A percentile compares a stretch with the other conserved stretches of the same genome.
Evolutionary conservation across 768 basidiomycete genomes (phyloP).

Genomic region (Omphalotus guepiniiformis): DNA sequence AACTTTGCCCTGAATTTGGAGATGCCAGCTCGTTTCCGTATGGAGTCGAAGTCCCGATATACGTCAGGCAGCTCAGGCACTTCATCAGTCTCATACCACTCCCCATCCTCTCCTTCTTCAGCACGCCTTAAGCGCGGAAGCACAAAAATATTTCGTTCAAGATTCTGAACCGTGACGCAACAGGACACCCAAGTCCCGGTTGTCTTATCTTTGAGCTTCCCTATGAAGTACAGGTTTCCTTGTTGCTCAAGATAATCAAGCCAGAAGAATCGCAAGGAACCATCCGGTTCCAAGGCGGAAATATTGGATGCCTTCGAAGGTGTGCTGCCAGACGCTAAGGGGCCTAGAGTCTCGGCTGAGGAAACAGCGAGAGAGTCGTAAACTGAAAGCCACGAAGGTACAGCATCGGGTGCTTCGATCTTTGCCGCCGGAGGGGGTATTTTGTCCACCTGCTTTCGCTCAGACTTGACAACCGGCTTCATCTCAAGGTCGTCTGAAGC

Average conservation of each 20-base stretch:
- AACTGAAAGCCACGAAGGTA: slow-evolving; percentile 68
- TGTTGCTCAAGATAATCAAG: slow-evolving; percentile 88
- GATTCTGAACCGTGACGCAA: slow-evolving; percentile 78
- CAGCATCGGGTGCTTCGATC: slow-evolving; percentile 42
- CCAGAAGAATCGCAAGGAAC: slow-evolving; percentile 91
- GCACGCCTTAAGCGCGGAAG: slow-evolving; percentile 70
- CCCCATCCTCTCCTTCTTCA: slow-evolving; percentile 52
- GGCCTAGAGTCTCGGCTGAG: slow-evolving; percentile 57
- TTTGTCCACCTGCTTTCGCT: slow-evolving; percentile 24
- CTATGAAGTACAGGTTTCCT: slow-evolving; percentile 83
- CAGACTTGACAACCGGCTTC: slow-evolving; percentile 30
- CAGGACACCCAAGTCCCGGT: slow-evolving; percentile 73
- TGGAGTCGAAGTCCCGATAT: slow-evolving; percentile 75
- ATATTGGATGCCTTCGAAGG: slow-evolving; percentile 35
- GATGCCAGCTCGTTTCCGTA: slow-evolving; percentile 69
- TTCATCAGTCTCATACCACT: slow-evolving; percentile 68
- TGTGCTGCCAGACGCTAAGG: slow-evolving; percentile 30
- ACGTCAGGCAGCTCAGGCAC: slow-evolving; percentile 70
- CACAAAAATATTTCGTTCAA: slow-evolving; percentile 89
- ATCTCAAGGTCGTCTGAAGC: slow-evolving; percentile 49
- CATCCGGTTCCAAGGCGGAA: slow-evolving; percentile 76
- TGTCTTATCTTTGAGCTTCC: slow-evolving; percentile 82
- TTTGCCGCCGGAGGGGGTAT: slow-evolving; percentile 17
- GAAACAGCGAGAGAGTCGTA: slow-evolving; percentile 68
- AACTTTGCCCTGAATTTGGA: slow-evolving; percentile 80